These are phyloP conservation scores for Arxiozyma slooffiae DNA, from an alignment of 1,139 yeast genomes.

Conservation along the genomic window DNA sequence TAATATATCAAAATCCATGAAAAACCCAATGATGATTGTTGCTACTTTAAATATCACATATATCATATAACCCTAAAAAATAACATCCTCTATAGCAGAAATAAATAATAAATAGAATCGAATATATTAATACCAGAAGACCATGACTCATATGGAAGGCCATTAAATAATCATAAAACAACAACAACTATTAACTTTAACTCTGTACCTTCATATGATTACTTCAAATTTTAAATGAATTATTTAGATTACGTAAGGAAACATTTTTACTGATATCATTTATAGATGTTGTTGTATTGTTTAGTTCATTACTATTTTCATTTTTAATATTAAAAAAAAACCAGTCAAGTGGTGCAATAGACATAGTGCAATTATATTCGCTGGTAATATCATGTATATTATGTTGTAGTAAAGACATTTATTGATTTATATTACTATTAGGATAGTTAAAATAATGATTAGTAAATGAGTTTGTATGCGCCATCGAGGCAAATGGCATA, in stretches of 20 bases:
- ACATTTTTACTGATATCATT: constrained; percentile 6
- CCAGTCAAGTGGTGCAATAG: neutral
- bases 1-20: no score
- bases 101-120: no score
- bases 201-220: constrained; percentile 32
- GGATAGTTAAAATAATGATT: neutral
- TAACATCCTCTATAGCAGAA: no score
- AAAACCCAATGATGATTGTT: no score
- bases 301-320: neutral
- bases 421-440: neutral
- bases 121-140: neutral
- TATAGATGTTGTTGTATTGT: constrained; percentile 2
- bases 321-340: neutral
- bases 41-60: neutral
- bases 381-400: neutral
- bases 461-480: neutral
- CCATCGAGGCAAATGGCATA: neutral
- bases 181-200: constrained; percentile 6
- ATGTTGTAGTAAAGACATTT: neutral
- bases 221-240: constrained; percentile 29
- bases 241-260: constrained; percentile 17
- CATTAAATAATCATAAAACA: neutral
- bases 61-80: no score
- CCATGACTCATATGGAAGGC: neutral
- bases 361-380: no score